Evolutionary conservation across 139 green algal species (phyloP).

Genomic region (Mesotaenium endlicherianum): DNA sequence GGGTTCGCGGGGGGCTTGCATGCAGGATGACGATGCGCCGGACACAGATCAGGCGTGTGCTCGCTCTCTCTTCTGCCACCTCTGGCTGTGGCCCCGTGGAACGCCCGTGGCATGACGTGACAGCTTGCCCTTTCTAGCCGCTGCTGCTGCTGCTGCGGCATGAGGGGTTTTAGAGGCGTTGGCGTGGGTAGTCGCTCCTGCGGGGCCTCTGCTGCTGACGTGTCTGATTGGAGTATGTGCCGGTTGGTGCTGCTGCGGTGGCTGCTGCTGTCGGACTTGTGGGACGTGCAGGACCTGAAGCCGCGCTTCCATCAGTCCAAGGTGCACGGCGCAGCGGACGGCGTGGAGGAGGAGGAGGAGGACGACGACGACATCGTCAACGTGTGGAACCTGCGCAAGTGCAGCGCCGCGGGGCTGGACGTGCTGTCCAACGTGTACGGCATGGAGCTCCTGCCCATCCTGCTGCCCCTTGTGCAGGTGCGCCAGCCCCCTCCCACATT

Average conservation of each 20-base stretch:
- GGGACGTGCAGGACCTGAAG: slow-evolving; percentile 48
- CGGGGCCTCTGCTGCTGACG: no score
- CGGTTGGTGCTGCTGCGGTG: background rate
- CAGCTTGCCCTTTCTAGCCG: no score
- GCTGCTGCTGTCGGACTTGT: background rate
- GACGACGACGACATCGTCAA: slow-evolving; percentile 58
- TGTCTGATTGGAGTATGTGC: background rate
- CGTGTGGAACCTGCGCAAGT: slow-evolving; percentile 89
- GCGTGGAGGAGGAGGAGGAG: slow-evolving; percentile 26
- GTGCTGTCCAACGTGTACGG: slow-evolving; percentile 74
- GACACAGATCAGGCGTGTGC: slow-evolving; percentile 34
- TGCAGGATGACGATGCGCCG: slow-evolving; percentile 39
- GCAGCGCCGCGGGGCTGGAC: slow-evolving; percentile 83
- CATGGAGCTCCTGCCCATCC: slow-evolving; percentile 84
- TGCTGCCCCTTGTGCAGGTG: slow-evolving; percentile 86
- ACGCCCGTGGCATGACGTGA: no score
- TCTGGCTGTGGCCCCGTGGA: background rate
- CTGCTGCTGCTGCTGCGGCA: background rate
- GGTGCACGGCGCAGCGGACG: slow-evolving; percentile 60
- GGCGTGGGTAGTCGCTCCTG: background rate
- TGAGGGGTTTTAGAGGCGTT: background rate
- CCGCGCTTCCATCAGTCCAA: slow-evolving; percentile 43
- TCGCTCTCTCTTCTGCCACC: background rate
- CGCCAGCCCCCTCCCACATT: slow-evolving; percentile 1
- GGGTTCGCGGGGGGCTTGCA: background rate